These are phyloP conservation scores for Seminavis robusta DNA, from an alignment of 108 stramenopile species.

Conservation along the genomic window DNA sequence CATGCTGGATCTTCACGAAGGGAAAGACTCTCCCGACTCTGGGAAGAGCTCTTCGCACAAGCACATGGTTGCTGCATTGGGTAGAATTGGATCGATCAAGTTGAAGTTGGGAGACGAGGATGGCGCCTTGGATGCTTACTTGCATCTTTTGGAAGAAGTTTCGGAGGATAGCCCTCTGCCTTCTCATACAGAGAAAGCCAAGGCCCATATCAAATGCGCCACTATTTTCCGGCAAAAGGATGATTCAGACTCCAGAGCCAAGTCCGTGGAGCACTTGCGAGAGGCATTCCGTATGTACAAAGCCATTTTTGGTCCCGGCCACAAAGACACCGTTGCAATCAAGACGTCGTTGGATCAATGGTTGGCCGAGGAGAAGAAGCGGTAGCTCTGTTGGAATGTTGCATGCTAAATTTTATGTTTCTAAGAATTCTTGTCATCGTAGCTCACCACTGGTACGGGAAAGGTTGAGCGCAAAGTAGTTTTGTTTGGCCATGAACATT, in stretches of 20 bases:
- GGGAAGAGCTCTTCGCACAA: slow-evolving; percentile 78
- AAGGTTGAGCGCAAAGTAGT: no score
- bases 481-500: no score
- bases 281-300: slow-evolving; percentile 89
- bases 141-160: slow-evolving; percentile 61
- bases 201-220: slow-evolving; percentile 87
- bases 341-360: slow-evolving; percentile 81
- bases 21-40: slow-evolving; percentile 15
- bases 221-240: slow-evolving; percentile 79
- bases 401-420: no score
- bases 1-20: slow-evolving; percentile 41
- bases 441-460: no score
- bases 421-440: no score
- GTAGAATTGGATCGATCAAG: slow-evolving; percentile 79
- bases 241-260: slow-evolving; percentile 54
- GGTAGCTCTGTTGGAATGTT: no score
- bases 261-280: slow-evolving; percentile 71
- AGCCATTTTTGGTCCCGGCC: slow-evolving; percentile 68
- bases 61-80: slow-evolving; percentile 80
- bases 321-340: slow-evolving; percentile 84
- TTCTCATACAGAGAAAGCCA: slow-evolving; percentile 79
- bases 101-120: slow-evolving; percentile 75
- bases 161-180: slow-evolving; percentile 70
- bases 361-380: slow-evolving; percentile 61
- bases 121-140: slow-evolving; percentile 76